These are phyloP conservation scores for Taphrina communis DNA, from an alignment of 1,139 yeast genomes.

Conservation along the genomic window DNA sequence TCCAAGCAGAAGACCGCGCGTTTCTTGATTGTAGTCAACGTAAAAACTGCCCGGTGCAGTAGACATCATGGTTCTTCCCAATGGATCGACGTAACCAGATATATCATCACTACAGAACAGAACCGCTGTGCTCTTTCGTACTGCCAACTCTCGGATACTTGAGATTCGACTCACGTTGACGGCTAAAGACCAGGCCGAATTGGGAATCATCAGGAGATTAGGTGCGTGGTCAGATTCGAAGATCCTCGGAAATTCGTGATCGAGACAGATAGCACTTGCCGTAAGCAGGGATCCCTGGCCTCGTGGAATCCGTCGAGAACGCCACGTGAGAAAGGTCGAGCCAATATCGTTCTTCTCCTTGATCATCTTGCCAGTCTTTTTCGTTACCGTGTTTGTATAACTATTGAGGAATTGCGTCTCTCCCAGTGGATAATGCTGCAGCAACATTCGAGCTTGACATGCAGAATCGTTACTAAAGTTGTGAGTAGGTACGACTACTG, in stretches of 20 bases:
- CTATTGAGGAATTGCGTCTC: slow-evolving; percentile 6
- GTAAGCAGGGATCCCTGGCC: slow-evolving; percentile 9
- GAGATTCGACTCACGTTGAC: background rate
- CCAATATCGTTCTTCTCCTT: slow-evolving; percentile 1
- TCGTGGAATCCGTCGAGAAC: background rate
- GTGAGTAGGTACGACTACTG: slow-evolving; percentile 16
- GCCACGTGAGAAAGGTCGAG: slow-evolving; percentile 15
- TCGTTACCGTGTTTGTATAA: slow-evolving; percentile 11
- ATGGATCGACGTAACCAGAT: slow-evolving; percentile 12
- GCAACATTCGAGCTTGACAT: slow-evolving; percentile 5
- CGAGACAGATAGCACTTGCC: slow-evolving; percentile 15
- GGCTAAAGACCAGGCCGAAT: slow-evolving; percentile 18
- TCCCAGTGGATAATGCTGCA: slow-evolving; percentile 18
- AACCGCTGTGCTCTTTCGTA: background rate
- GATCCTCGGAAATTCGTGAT: slow-evolving; percentile 9
- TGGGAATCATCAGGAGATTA: slow-evolving; percentile 17
- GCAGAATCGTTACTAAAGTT: background rate
- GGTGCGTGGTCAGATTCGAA: slow-evolving; percentile 1
- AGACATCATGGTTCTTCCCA: background rate
- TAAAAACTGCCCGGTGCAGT: background rate
- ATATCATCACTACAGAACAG: slow-evolving; percentile 8
- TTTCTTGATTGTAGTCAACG: background rate
- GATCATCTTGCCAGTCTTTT: background rate
- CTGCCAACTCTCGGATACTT: slow-evolving; percentile 3
- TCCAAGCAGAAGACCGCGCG: slow-evolving; percentile 7